Conservation (phyloP, 1,139 yeast species). For the Kurtzmaniella natalensis region DNA sequence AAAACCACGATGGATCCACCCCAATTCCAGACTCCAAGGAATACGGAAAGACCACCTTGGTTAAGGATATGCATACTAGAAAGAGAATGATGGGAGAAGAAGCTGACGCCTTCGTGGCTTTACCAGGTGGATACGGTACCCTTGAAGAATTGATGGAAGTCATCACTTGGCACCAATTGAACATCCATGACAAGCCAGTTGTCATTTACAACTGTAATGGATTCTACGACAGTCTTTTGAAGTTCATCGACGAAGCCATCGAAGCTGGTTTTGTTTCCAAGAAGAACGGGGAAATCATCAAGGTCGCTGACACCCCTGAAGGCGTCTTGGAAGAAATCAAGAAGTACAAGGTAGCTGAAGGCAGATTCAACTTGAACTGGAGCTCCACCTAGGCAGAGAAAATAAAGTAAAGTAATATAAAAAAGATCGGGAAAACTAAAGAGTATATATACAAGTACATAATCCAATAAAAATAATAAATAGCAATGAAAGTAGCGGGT, state of each 20-base stretch:
- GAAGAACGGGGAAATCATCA: conserved; percentile 64
- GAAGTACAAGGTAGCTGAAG: conserved; percentile 64
- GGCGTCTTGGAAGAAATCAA: conserved; percentile 63
- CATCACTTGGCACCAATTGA: conserved; percentile 83
- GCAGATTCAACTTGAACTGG: conserved; percentile 76
- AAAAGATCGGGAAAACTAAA: too few relatives aligned
- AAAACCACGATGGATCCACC: conserved; percentile 54
- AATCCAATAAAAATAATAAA: too few relatives aligned
- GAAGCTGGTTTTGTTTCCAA: conserved; percentile 63
- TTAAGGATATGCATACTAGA: conserved; percentile 86
- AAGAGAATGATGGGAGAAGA: conserved; percentile 83
- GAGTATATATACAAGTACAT: too few relatives aligned
- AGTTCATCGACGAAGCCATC: conserved; percentile 54
- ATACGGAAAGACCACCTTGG: conserved; percentile 78
- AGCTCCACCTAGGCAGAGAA: conserved; percentile 26
- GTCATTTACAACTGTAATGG: conserved; percentile 76
- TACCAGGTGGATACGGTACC: conserved; percentile 93
- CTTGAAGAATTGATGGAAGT: conserved; percentile 88
- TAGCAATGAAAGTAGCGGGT: too few relatives aligned
- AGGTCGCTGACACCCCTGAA: conserved; percentile 63
- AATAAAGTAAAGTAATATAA: too few relatives aligned
- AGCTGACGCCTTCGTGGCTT: conserved; percentile 82
- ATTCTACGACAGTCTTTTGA: conserved; percentile 67
- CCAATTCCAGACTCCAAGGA: conserved; percentile 58
- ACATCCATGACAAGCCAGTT: conserved; percentile 79